Conservation (phyloP, 306 rosid genomes). For the Lithocarpus polystachyus region DNA sequence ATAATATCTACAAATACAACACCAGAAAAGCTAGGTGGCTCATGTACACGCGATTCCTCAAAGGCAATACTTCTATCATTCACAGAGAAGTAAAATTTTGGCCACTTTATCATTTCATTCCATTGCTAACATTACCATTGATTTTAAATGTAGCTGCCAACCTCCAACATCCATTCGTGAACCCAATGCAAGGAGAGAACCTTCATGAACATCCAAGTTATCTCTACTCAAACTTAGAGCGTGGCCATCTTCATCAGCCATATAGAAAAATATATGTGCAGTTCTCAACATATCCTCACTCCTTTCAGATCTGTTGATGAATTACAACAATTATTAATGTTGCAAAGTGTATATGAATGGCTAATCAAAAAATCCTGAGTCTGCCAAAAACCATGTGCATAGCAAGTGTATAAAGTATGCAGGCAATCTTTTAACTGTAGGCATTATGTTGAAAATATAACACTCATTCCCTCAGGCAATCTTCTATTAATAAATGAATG, state of each 20-base stretch:
- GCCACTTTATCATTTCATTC: constrained; percentile 12
- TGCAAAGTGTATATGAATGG: background rate
- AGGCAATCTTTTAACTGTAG: background rate
- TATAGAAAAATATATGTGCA: constrained; percentile 82
- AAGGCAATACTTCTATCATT: background rate
- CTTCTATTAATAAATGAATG: background rate
- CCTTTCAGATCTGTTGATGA: constrained; percentile 53
- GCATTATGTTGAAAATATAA: background rate
- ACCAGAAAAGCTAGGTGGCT: background rate
- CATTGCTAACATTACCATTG: constrained; percentile 56
- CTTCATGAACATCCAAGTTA: constrained; percentile 38
- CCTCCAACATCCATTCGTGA: constrained; percentile 73
- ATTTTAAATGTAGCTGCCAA: constrained; percentile 93
- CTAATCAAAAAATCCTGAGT: constrained; percentile 6
- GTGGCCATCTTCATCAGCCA: constrained; percentile 86
- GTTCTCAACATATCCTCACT: constrained; percentile 41
- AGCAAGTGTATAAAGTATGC: background rate
- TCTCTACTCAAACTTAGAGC: constrained; percentile 53
- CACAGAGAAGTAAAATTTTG: background rate
- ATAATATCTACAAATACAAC: background rate
- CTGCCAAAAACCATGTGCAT: constrained; percentile 1
- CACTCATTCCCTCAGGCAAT: background rate
- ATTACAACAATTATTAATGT: constrained; percentile 25
- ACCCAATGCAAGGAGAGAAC: constrained; percentile 75
- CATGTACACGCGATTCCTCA: background rate